phyloP scores from a whole-genome alignment of 78 protist genomes.

The Pigoraptor vietnamica region DNA sequence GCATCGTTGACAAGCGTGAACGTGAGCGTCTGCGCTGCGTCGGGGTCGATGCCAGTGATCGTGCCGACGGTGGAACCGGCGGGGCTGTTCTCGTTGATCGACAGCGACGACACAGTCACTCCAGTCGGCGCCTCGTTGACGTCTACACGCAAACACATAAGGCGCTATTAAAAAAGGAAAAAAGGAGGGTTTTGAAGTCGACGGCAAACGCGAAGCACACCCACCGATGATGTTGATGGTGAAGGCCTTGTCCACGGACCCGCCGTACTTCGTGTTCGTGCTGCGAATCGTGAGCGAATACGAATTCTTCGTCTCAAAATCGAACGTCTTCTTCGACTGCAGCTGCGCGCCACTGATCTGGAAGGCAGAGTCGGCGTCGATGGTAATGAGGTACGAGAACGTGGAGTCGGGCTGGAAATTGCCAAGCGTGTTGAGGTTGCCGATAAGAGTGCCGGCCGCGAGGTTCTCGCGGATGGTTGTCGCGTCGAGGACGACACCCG shows the following conservation, averaged over 20 bases:
- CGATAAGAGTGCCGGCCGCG: neutral
- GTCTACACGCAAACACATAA: neutral
- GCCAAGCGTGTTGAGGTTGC: neutral
- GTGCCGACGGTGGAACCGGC: neutral
- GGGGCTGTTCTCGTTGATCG: neutral
- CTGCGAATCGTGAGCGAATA: neutral
- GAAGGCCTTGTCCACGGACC: neutral
- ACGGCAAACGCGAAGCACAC: neutral
- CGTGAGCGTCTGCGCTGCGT: neutral
- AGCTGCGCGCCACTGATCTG: neutral
- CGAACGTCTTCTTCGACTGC: neutral
- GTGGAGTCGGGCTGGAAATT: neutral
- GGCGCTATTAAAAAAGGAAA: no score
- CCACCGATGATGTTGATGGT: neutral
- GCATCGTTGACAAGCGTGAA: neutral
- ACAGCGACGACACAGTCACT: neutral
- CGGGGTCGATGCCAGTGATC: neutral
- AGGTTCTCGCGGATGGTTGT: neutral
- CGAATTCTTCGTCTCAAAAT: neutral
- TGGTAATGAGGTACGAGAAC: neutral
- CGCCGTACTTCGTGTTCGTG: neutral
- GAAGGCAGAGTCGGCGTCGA: neutral
- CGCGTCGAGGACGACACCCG: neutral
- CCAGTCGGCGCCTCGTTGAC: neutral
- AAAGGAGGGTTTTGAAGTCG: no score